phyloP scores from a whole-genome alignment of 1,139 yeast species.

The Taphrina wiesneri region DNA sequence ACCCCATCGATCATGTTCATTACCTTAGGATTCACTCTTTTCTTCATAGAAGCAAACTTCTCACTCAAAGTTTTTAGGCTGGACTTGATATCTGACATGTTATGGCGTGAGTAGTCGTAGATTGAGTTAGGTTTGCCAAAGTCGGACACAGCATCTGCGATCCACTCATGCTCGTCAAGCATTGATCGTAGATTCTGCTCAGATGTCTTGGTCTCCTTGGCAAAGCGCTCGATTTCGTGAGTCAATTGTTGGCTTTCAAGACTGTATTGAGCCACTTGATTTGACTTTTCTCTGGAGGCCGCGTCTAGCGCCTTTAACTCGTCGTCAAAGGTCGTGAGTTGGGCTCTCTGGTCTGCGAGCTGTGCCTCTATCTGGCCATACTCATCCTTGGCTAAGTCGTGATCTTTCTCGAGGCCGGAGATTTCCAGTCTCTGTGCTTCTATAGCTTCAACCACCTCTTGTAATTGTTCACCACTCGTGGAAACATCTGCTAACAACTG shows the following conservation, averaged over 20 bases:
- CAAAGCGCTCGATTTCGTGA: conserved; percentile 65
- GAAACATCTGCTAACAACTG: conserved; percentile 62
- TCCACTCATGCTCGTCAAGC: conserved; percentile 67
- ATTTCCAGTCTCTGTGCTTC: conserved; percentile 37
- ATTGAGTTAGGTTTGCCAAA: conserved; percentile 48
- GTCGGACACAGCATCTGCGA: conserved; percentile 60
- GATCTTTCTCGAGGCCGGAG: conserved; percentile 30
- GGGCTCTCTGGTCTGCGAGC: conserved; percentile 64
- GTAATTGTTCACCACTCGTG: conserved; percentile 42
- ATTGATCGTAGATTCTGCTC: conserved; percentile 54
- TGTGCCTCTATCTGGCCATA: conserved; percentile 42
- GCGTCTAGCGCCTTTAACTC: conserved; percentile 68
- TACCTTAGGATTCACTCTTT: conserved; percentile 82
- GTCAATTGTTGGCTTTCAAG: conserved; percentile 60
- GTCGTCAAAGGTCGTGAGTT: conserved; percentile 69
- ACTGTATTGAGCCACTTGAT: conserved; percentile 54
- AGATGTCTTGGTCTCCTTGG: conserved; percentile 51
- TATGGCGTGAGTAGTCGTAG: conserved; percentile 53
- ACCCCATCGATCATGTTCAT: conserved; percentile 94
- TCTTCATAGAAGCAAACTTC: conserved; percentile 70
- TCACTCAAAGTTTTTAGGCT: conserved; percentile 61
- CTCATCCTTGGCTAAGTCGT: conserved; percentile 32
- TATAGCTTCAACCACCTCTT: conserved; percentile 37
- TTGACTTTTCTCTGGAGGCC: conserved; percentile 57
- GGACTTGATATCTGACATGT: conserved; percentile 62